Evolutionary conservation across 371 early-diverging fungal genomes (phyloP), one percentile per base, ranked within the genome.

Genomic region (Antonospora locustae): DNA sequence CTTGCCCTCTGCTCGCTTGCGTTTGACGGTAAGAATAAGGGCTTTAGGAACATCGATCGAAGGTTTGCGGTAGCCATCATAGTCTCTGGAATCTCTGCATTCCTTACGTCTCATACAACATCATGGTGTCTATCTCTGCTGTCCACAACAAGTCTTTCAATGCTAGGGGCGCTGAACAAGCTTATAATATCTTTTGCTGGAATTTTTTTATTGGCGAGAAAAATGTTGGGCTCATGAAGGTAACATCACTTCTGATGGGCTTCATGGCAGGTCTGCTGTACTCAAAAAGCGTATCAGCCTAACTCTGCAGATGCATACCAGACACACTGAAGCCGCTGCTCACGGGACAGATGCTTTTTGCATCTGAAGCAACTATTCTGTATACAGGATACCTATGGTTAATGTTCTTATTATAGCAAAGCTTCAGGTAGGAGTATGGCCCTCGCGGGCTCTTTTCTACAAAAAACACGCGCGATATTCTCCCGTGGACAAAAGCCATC

Each of bases 151-250:
- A 91, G 94, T 0, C 86, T 90, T 71, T 73, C 84, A 40, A 93
- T 97, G 93, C 85, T 88, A n/a, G 95, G 94, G 14, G 90, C 95
- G 0, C 77, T 94, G 28, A 97, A 97, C 75, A 95, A 97, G 70
- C 77, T 93, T 20, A 88, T 94, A 1, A 84, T 94, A 36, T 87
- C 95, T 2, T 73, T 87, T 27, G 82, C 86, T 43, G 93, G 93
- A 20, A 85, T 95, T 77, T 50, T 90, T 88, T 89, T 45, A 50
- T 63, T 7, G 37, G 70, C 17, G 60, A 65, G 12, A 57, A 70
- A 34, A 41, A 39, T 20, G 27, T 55, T n/a, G 27, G 25, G n/a
- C 0, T n/a, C 17, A 25, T 58, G 19, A 66, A 62, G 32, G 24
- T 57, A 0, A 14, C 43, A 34, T 54, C 62, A 12, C 22, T 66